A percentile compares a stretch with the other conserved stretches of the same genome.
These are phyloP conservation scores for Lentinula edodes DNA, from an alignment of 768 basidiomycete species.

Conservation along the genomic window DNA sequence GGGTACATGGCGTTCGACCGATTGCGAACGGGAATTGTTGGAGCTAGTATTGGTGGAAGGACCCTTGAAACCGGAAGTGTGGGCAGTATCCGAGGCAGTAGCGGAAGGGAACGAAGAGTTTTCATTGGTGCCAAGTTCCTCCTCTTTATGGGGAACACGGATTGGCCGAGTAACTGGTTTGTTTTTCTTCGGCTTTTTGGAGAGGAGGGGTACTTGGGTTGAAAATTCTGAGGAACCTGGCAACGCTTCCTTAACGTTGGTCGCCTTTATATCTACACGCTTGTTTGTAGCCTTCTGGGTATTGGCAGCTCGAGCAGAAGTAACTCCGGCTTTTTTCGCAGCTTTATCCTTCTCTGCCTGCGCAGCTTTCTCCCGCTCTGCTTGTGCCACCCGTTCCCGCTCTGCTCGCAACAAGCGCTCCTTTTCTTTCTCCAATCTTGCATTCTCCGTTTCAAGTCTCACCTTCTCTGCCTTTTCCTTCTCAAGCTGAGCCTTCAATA, in stretches of 20 bases:
- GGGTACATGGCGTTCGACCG: constrained; percentile 44
- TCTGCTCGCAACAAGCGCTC: constrained; percentile 27
- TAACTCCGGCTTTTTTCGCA: not conserved
- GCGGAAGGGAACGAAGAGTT: constrained; percentile 38
- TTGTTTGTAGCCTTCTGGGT: constrained; percentile 15
- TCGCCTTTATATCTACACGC: constrained; percentile 10
- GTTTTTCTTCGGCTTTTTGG: constrained; percentile 81
- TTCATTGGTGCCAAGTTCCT: constrained; percentile 35
- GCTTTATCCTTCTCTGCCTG: constrained; percentile 19
- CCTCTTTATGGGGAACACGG: constrained; percentile 53
- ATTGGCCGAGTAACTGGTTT: constrained; percentile 58
- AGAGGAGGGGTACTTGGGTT: constrained; percentile 67
- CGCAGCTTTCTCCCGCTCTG: constrained; percentile 26
- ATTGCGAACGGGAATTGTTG: constrained; percentile 56
- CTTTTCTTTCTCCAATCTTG: constrained; percentile 29
- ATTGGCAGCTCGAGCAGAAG: constrained; percentile 4
- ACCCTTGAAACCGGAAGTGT: constrained; percentile 25
- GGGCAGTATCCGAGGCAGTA: constrained; percentile 39
- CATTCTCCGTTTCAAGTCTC: constrained; percentile 33
- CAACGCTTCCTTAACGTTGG: constrained; percentile 11
- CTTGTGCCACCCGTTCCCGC: constrained; percentile 27
- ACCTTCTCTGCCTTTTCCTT: constrained; percentile 32
- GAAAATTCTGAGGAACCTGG: constrained; percentile 24
- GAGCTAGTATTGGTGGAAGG: constrained; percentile 42
- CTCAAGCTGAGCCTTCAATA: constrained; percentile 25